These are phyloP conservation scores for Calonectria naviculata DNA, from an alignment of 2,329 filamentous ascomycete species.

Conservation along the genomic window DNA sequence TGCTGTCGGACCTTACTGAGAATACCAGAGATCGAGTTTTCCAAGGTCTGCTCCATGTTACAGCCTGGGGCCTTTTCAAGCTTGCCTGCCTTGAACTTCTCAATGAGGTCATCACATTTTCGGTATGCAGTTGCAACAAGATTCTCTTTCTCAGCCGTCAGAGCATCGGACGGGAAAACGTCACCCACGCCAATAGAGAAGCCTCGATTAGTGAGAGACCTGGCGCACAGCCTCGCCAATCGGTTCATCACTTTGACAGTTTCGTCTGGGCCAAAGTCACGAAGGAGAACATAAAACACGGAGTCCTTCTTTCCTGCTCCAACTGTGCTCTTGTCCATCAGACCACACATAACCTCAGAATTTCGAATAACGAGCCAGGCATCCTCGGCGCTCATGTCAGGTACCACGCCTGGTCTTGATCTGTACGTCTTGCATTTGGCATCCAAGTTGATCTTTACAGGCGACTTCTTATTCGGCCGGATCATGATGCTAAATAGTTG, in stretches of 20 bases:
- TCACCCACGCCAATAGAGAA: slow-evolving; percentile 98
- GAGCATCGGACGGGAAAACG: slow-evolving; percentile 82
- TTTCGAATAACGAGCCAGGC: slow-evolving; percentile 94
- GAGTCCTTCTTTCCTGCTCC: slow-evolving; percentile 98
- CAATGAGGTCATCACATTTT: slow-evolving; percentile 85
- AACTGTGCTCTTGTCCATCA: slow-evolving; percentile 98
- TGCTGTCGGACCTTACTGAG: slow-evolving; percentile 91
- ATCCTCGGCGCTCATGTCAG: slow-evolving; percentile 87
- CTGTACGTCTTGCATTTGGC: slow-evolving; percentile 89
- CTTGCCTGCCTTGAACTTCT: slow-evolving; percentile 81
- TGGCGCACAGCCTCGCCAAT: slow-evolving; percentile 88
- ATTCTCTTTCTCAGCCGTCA: slow-evolving; percentile 78
- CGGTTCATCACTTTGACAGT: slow-evolving; percentile 95
- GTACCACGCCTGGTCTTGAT: slow-evolving; percentile 58
- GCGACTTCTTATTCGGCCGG: slow-evolving; percentile 86
- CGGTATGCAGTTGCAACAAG: slow-evolving; percentile 84
- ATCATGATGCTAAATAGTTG: slow-evolving; percentile 94
- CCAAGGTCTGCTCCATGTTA: slow-evolving; percentile 90
- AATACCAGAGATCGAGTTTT: slow-evolving; percentile 90
- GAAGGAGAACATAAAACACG: slow-evolving; percentile 94
- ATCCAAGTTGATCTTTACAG: slow-evolving; percentile 90
- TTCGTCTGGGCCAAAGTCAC: slow-evolving; percentile 92
- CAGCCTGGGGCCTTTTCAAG: slow-evolving; percentile 89
- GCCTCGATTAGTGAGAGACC: slow-evolving; percentile 88
- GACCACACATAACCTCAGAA: slow-evolving; percentile 96